These are phyloP conservation scores for Termitomyces sp. DNA, from an alignment of 768 basidiomycete species.

Conservation along the genomic window DNA sequence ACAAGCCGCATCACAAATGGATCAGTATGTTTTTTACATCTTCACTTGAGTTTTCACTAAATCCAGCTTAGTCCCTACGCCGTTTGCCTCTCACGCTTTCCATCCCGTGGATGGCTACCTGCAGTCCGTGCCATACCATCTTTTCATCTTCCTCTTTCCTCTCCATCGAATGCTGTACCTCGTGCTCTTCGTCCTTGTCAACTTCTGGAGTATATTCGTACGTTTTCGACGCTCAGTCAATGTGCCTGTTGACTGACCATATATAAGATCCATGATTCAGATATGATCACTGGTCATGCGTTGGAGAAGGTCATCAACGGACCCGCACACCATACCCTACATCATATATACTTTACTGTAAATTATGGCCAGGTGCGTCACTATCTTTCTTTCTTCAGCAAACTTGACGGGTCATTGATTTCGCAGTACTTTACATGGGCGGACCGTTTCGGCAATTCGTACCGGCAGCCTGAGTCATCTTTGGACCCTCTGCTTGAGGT, in stretches of 20 bases:
- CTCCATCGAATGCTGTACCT: slow-evolving; percentile 83
- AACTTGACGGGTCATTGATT: slow-evolving; percentile 4
- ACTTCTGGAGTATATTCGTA: slow-evolving; percentile 91
- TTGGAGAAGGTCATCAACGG: slow-evolving; percentile 92
- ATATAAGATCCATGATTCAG: slow-evolving; percentile 90
- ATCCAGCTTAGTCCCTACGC: slow-evolving; percentile 74
- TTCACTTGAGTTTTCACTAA: not conserved
- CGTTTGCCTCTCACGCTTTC: slow-evolving; percentile 97
- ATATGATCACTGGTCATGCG: slow-evolving; percentile 92
- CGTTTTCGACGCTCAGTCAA: slow-evolving; percentile 20
- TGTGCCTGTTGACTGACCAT: not conserved
- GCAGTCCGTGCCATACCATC: slow-evolving; percentile 93
- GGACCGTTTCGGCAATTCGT: slow-evolving; percentile 78
- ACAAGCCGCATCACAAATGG: slow-evolving; percentile 99
- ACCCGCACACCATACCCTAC: slow-evolving; percentile 96
- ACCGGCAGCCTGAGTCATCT: slow-evolving; percentile 78
- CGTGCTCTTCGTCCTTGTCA: slow-evolving; percentile 83
- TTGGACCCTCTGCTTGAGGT: slow-evolving; percentile 86
- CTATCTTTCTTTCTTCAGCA: not conserved
- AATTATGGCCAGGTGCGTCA: slow-evolving; percentile 83
- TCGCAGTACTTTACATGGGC: slow-evolving; percentile 93
- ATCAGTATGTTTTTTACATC: slow-evolving; percentile 55
- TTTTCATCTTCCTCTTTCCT: slow-evolving; percentile 88
- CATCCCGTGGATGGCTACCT: slow-evolving; percentile 92
- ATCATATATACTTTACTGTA: slow-evolving; percentile 94